Base-by-base conservation (phyloP, 306 rosid species). In the Rubus parviflorus region DNA sequence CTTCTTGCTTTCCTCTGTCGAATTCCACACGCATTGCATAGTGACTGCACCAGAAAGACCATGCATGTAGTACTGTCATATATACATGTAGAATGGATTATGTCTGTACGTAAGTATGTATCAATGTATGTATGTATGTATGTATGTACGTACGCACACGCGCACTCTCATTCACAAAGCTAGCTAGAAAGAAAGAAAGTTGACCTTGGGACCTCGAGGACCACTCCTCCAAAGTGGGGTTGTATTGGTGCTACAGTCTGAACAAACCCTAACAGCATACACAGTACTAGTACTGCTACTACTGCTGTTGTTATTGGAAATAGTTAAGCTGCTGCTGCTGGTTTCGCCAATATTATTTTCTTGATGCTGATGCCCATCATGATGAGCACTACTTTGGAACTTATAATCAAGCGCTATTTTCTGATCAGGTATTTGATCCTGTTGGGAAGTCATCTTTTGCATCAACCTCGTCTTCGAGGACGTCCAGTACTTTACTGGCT, bases 151-250 rank as follows among this genome's bases (percentile, higher is more conserved):
- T 25, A 61, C 12, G 38, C 38, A 60, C 0, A 42, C 19, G 6
- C 40, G 5, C 66, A 13, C 3, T 1, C 41, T 30, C 40, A 60
- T 14, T 45, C 12, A 22, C 37, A 22, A n/a, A 57, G 63, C 13
- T 14, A 51, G n/a, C n/a, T 15, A 6, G 42, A 25, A 30, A 35
- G 68, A 13, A 25, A 23, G 65, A 9, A 4, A 25, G 4, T 11
- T 61, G 10, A 94, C 98, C 98, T 92, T 94, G 66, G 98, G 98
- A 72, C 97, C 98, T 74, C 77, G 86, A 80, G 98, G 98, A 81
- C 98, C 98, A 84, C 96, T 88, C 68, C 97, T 87, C 98, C 96
- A 94, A 66, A 94, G 98, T 68, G 98, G 97, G 82, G 97, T 94
- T 68, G 78, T 81, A 75, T 78, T 90, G 37, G 98, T 92, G 74